phyloP scores from a whole-genome alignment of 83 land plant genomes.

The Picea mariana region DNA sequence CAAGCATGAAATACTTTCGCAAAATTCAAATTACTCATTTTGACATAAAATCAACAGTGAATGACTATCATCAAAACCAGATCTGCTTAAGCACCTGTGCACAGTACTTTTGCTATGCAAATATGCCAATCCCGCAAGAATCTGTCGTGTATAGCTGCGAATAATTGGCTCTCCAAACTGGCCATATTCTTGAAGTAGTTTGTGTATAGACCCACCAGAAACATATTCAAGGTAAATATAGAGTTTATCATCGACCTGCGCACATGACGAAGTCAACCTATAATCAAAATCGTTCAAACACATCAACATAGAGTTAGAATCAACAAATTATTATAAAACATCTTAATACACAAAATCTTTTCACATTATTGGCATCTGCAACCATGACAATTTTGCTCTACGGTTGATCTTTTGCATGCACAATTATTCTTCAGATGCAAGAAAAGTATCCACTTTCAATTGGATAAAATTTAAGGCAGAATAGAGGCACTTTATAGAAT shows the following conservation, averaged over 20 bases:
- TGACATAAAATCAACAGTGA: background rate
- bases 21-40: background rate
- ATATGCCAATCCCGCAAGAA: constrained; percentile 81
- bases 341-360: background rate
- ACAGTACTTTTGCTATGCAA: constrained; percentile 82
- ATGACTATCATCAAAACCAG: background rate
- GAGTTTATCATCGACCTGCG: constrained; percentile 81
- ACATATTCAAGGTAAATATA: constrained; percentile 94
- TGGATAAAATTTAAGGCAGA: background rate
- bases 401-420: background rate
- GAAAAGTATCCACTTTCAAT: background rate
- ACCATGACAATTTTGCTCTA: background rate
- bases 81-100: constrained; percentile 62
- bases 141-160: constrained; percentile 89
- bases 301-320: background rate
- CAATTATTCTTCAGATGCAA: background rate
- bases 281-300: background rate
- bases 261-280: background rate
- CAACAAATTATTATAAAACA: too few species aligned
- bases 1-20: background rate
- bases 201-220: constrained; percentile 95
- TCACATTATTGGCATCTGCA: background rate
- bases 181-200: constrained; percentile 93
- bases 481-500: background rate
- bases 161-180: constrained; percentile 81